These are phyloP conservation scores for Triglochin maritima DNA, from an alignment of 106 monocot species.

Conservation along the genomic window DNA sequence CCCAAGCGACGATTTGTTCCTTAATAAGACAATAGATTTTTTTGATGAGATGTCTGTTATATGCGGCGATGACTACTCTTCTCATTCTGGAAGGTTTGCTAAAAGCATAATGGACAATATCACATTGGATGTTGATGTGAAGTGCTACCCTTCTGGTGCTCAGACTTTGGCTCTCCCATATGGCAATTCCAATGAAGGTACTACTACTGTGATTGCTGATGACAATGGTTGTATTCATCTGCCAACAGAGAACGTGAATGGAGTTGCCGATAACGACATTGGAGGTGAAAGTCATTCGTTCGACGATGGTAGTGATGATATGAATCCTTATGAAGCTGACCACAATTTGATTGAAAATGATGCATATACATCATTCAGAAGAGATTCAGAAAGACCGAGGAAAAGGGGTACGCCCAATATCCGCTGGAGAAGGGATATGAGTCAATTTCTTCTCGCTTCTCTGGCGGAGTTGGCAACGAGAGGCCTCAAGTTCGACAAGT, in stretches of 20 bases:
- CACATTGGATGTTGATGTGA: neutral
- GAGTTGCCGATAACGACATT: neutral
- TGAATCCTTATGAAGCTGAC: neutral
- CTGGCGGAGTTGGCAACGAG: constrained; percentile 20
- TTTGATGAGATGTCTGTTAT: constrained; percentile 5
- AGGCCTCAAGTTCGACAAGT: constrained; percentile 20
- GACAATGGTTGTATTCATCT: neutral
- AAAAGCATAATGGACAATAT: neutral
- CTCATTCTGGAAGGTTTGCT: neutral
- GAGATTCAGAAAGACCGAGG: neutral
- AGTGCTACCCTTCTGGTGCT: neutral
- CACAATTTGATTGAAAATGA: neutral
- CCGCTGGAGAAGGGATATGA: constrained; percentile 30
- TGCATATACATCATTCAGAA: neutral
- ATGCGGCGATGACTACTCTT: neutral
- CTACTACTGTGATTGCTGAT: neutral
- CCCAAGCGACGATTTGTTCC: constrained; percentile 25
- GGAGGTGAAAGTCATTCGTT: neutral
- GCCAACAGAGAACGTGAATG: neutral
- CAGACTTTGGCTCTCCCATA: neutral
- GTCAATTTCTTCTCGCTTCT: constrained; percentile 17
- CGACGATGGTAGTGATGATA: neutral
- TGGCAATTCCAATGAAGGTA: neutral
- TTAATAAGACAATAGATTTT: constrained; percentile 16
- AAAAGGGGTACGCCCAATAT: constrained; percentile 29